Base-by-base conservation (phyloP, 768 basidiomycete species). In the Obba rivulosa region DNA sequence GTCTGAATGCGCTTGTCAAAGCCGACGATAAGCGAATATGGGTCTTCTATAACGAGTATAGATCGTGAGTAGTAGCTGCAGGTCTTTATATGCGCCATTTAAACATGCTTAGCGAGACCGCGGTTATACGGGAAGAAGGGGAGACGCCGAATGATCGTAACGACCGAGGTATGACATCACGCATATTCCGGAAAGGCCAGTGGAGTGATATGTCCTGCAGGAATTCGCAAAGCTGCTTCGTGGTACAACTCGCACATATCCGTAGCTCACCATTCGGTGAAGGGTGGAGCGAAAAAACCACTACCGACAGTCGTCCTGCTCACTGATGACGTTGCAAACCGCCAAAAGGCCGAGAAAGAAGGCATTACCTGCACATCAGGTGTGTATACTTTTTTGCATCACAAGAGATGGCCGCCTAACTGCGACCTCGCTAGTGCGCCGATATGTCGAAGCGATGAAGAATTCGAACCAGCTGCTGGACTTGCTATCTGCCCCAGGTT, bases 61-160 rank as follows among this genome's bases (percentile, higher is more conserved):
- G 83, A 62, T 83, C 80, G 89, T 92, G 52, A 52, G 86, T 78
- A 37, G 14, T 17, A 3, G 23, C 43, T 14, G 9, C 40, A 39
- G 25, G 11, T 23, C 39, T 39, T 40, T 24, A 11, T 23, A 34
- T 28, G 28, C 10, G 34, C n/a, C 44, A 24, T n/a, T 14, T 34
- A 16, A 43, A 8, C 54, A 41, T 34, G 21, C 13, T 17, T 54
- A 92, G 90, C 37, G 85, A 90, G 63, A 93, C 91, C 0, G 88
- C 87, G 0, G 77, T 92, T 9, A 72, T 87, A 35, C 73, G 87
- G 14, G 81, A 86, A 53, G 81, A 86, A 47, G 81, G 74, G 3
- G 91, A 94, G 66, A 81, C 81, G 0, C 90, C 92, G 0, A 98
- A 98, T 57, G 96, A 99, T 62, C 76, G 88, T 22, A 98, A 98